Base-by-base conservation (phyloP, 2,329 filamentous ascomycete genomes). In the Lachnellula suecica region DNA sequence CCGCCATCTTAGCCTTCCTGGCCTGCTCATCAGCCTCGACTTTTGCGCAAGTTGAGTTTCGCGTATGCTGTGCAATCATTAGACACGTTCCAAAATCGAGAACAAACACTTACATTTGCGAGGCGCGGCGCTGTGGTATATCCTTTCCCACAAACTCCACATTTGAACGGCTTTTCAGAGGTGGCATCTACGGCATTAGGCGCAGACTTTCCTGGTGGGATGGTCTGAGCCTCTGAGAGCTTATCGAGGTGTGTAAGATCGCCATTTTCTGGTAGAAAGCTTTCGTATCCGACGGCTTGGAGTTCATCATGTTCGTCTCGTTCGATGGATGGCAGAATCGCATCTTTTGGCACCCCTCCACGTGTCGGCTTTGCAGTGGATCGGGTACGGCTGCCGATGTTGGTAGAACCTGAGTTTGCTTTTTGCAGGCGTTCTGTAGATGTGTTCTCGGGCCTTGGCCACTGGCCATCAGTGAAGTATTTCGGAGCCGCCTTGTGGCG, bases 251-350 rank as follows among this genome's bases (percentile, higher is more conserved):
- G 5, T 35, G 13, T n/a, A 35, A 35, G 15, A 7, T 7, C 31
- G n/a, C n/a, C n/a, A n/a, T n/a, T n/a, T n/a, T n/a, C n/a, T n/a
- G n/a, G n/a, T n/a, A n/a, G n/a, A n/a, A 4, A n/a, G 31, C 31
- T 35, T 35, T 35, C 13, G 17, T n/a, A 35, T 35, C 17, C 17
- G 31, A n/a, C 17, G 13, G 31, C 31, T 35, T 17, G 15, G 15
- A 44, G n/a, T 27, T 31, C 23, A 15, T 44, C 42, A 11, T 15
- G 13, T 15, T 42, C 34, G 8, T 45, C 51, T 27, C 25, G 10
- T 38, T 53, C 51, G 22, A 49, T 49, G 17, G 46, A 49, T 24
- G 41, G 41, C 13, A 53, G 17, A 19, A 49, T 41, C 15, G 25
- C 17, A 13, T 44, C 41, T 23, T 6, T 19, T 22, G 19, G 19